Base-by-base conservation (phyloP, 2,329 filamentous ascomycete genomes). In the Cladobotryum mycophilum region DNA sequence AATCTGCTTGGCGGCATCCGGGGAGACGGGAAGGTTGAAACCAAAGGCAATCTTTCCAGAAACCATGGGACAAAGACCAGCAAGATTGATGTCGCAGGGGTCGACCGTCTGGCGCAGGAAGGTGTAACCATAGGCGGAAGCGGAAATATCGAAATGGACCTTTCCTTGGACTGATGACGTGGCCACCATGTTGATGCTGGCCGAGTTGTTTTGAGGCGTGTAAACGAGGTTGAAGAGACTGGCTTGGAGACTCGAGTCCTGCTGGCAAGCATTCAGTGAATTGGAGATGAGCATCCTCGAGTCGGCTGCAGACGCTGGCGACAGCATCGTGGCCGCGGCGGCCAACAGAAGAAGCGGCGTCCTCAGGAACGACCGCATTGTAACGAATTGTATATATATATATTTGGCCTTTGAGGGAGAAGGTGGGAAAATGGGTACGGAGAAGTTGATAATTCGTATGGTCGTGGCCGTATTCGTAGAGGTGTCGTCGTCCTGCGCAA, bases 51-150 rank as follows among this genome's bases (percentile, higher is more conserved):
- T 85, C 61, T 87, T 85, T 58, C 89, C 90, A 8, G 89, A 82
- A 56, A 82, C 86, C 90, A 96, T 95, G 52, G 91, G 91, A 70
- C 92, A 97, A 62, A 96, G 79, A 67, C 89, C 89, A 53, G 76
- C 70, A 55, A 95, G 75, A 56, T 80, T 76, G 51, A 76, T 73
- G 25, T 79, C 71, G 74, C 92, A 97, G 42, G 92, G 92, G 64
- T 96, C 75, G 58, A 96, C 68, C 4, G 73, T 81, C 58, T 81
- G 71, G 55, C 77, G 79, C 59, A 92, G 70, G 57, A 88, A 82
- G 35, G 80, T 74, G 69, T 86, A 89, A 47, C 92, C 92, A 65
- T 96, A 97, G 47, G 89, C 91, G 53, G 84, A 80, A 59, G 95
- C 79, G 53, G 82, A 70, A 52, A 95, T 65, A 56, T 90, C 84